Evolutionary conservation across 495 filamentous ascomycete species (phyloP).

Genomic region (Xylaria longipes): DNA sequence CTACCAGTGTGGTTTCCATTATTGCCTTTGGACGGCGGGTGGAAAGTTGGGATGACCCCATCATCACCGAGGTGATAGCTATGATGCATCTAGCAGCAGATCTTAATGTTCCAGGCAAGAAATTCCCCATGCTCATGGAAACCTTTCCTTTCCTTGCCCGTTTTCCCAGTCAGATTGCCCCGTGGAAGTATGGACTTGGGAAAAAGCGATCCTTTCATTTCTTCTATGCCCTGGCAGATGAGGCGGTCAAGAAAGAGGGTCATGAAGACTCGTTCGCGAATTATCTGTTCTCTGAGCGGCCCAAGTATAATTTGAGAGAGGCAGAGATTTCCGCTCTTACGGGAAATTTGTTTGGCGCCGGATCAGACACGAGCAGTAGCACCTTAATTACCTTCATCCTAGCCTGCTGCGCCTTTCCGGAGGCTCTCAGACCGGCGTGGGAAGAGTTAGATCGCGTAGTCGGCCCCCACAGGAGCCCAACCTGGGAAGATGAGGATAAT

Average conservation of each 20-base stretch:
- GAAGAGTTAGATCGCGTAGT: slow-evolving; percentile 65
- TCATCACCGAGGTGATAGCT: slow-evolving; percentile 67
- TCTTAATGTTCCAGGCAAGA: slow-evolving; percentile 68
- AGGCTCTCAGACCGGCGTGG: slow-evolving; percentile 53
- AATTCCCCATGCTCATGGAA: slow-evolving; percentile 66
- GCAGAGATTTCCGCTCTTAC: slow-evolving; percentile 65
- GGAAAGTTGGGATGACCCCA: slow-evolving; percentile 61
- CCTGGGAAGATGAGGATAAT: slow-evolving; percentile 62
- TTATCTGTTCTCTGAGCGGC: slow-evolving; percentile 54
- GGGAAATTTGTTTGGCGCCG: slow-evolving; percentile 69
- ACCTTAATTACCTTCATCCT: slow-evolving; percentile 69
- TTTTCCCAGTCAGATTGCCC: slow-evolving; percentile 62
- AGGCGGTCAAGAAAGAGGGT: slow-evolving; percentile 56
- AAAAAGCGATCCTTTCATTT: slow-evolving; percentile 56
- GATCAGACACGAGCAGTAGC: slow-evolving; percentile 69
- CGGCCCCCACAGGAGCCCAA: slow-evolving; percentile 58
- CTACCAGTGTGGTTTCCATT: slow-evolving; percentile 68
- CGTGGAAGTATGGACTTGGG: slow-evolving; percentile 66
- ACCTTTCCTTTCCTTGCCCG: slow-evolving; percentile 63
- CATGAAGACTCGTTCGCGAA: slow-evolving; percentile 38
- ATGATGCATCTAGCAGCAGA: slow-evolving; percentile 70
- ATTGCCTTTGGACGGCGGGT: slow-evolving; percentile 68
- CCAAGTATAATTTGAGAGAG: slow-evolving; percentile 57
- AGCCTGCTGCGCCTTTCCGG: slow-evolving; percentile 63
- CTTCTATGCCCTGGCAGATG: slow-evolving; percentile 63